Base-by-base conservation (phyloP, 2,329 filamentous ascomycete species). In the Colletotrichum aenigma region DNA sequence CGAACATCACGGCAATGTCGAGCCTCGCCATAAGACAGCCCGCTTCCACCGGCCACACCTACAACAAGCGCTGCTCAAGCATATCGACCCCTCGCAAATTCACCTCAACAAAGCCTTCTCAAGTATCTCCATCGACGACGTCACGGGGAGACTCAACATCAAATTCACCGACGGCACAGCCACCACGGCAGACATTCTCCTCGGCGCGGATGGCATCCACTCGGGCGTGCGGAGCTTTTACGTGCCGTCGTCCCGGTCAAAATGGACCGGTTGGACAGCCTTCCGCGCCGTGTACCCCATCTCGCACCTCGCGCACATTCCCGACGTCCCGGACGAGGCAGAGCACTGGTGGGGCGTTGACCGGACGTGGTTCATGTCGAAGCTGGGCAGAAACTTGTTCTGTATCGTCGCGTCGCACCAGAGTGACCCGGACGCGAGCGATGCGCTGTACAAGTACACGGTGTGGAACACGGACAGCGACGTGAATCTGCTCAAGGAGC, bases 171-270 rank as follows among this genome's bases (percentile, higher is more conserved):
- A 91, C 78, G 88, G 87, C 7, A 85, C 84, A 0, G 83, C 79
- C 4, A 82, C 83, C 0, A 79, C 80, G 0, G 88, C 87, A 1
- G 88, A 91, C 77, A 79, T 90, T 55, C 78, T 90, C 28, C 84
- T 91, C 18, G 89, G 88, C 1, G 87, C 88, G 1, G 89, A 91
- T 79, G 90, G 90, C 52, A 87, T 91, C 62, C 87, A 88, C 78
- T 90, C 88, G 24, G 82, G 84, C 3, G 84, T 89, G 28, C 82
- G 85, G 15, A 81, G 81, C 28, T 85, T 85, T n/a, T 87, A 90
- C 68, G 83, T 88, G 3, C 86, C 87, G 0, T 79, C 82, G 0
- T 84, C 86, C 15, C 79, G 80, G 16, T 80, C 87, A 2, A 79
- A 76, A 7, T 87, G 86, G 82, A 88, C 85, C 7, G 87, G 87